Percentiles rank a stretch among this genome's conserved stretches.
These are phyloP conservation scores for Gnaphalium uliginosum DNA, from an alignment of 129 eudicot species.

Conservation along the genomic window DNA sequence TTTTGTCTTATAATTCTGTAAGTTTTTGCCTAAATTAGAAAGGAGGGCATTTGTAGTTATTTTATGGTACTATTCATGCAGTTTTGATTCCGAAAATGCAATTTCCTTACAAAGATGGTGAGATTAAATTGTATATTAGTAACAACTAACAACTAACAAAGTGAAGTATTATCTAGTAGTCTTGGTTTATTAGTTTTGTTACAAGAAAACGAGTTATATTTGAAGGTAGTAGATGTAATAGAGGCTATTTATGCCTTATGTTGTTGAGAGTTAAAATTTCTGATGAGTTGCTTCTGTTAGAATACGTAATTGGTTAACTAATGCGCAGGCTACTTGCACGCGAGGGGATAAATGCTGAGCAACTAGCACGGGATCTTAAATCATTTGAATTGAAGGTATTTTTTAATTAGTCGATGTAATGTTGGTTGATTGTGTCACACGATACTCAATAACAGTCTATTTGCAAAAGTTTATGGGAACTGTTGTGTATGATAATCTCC, in stretches of 20 bases:
- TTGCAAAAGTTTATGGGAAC: constrained; percentile 13
- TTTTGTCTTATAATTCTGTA: background rate
- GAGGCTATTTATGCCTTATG: too few species aligned
- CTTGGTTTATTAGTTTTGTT: background rate
- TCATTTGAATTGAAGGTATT: constrained; percentile 92
- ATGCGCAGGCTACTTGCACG: constrained; percentile 85
- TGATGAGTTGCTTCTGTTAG: background rate
- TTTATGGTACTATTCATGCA: background rate
- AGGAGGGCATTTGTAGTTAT: background rate
- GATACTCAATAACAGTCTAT: constrained; percentile 9
- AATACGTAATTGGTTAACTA: constrained; percentile 1
- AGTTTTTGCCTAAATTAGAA: too few species aligned
- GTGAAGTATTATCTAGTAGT: background rate
- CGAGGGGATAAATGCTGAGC: constrained; percentile 98
- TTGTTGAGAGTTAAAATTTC: background rate
- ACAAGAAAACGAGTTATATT: background rate
- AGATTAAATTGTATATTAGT: background rate
- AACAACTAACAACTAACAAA: background rate
- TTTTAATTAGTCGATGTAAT: background rate
- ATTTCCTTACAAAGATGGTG: background rate
- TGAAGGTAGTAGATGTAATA: background rate
- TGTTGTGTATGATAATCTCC: background rate
- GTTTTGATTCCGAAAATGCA: background rate
- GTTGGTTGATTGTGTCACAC: constrained; percentile 15
- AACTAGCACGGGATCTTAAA: constrained; percentile 95